Evolutionary conservation across 306 rosid species (phyloP), one percentile per base, ranked within the genome.

Genomic region (Castanospermum australe): DNA sequence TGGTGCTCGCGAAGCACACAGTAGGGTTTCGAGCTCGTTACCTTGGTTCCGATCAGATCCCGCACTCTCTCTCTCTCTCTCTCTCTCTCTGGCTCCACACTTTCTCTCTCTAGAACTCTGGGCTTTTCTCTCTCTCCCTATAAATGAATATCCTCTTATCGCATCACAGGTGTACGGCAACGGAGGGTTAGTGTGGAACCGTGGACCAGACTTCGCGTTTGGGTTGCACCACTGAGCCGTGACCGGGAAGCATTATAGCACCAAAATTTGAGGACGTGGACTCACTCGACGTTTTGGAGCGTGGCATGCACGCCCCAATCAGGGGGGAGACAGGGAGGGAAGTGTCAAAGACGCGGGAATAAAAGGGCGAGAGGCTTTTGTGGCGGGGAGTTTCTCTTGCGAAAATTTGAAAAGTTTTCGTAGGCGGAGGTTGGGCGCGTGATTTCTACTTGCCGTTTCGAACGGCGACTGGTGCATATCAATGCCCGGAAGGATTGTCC

Each of bases 121-220:
- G 36, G 83, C 65, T 36, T 77, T 82, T 80, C 85, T 77, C 83
- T 72, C 79, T 73, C 80, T 65, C 73, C 39, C 78, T 28, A 6
- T 7, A 30, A 35, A 75, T 13, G 80, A 25, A 50, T 18, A 41
- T 33, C 85, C 83, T 83, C 88, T 88, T 86, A 89, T 89, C 79
- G 84, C 88, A 78, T 82, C 63, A 86, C 91, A 93, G 85, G 79
- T 91, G 95, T 87, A 92, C 97, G 96, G 97, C 88, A 48, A 66
- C 82, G 69, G 82, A 25, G 64, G 79, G 66, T 14, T 77, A 84
- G 87, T 86, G 88, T 9, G 44, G 77, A 68, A 71, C 73, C 61
- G 78, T 54, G 71, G 76, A 62, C 67, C 61, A 35, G 73, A 28
- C 67, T 77, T 82, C 81, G 90, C 91, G 97, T 86, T 75, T 82